Conservation (phyloP, 306 rosid species). For the Herpetospermum pedunculosum region DNA sequence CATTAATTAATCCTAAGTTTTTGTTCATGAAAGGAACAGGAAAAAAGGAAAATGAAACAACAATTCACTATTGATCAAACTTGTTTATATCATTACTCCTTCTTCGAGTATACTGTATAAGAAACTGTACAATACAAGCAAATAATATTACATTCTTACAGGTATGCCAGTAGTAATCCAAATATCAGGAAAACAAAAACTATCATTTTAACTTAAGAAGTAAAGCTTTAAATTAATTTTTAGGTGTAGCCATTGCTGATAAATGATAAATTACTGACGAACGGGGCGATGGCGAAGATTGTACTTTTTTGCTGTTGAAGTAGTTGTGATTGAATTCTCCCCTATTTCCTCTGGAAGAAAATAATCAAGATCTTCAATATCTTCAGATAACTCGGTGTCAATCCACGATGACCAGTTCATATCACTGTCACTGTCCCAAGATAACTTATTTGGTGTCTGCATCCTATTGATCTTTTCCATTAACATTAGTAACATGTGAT, state of each 20-base stretch:
- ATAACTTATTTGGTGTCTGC: conserved; percentile 18
- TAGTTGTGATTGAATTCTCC: conserved; percentile 30
- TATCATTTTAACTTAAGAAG: neutral
- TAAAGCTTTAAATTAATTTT: neutral
- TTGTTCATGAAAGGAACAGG: neutral
- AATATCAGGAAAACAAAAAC: neutral
- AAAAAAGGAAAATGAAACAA: neutral
- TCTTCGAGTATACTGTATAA: neutral
- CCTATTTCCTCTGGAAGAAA: conserved; percentile 35
- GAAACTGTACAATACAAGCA: neutral
- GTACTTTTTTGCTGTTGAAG: conserved; percentile 25
- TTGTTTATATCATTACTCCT: neutral
- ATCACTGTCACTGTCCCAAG: conserved; percentile 25
- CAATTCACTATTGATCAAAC: neutral
- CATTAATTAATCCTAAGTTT: neutral
- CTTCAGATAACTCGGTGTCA: conserved; percentile 48
- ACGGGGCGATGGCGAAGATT: conserved; percentile 29
- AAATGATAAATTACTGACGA: neutral
- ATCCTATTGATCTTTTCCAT: conserved; percentile 36
- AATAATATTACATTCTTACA: neutral
- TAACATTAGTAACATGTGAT: conserved; percentile 35
- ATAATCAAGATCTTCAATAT: conserved; percentile 57
- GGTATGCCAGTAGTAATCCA: conserved; percentile 33
- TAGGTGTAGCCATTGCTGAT: neutral
- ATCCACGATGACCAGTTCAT: conserved; percentile 50